phyloP scores from a whole-genome alignment of 768 basidiomycete genomes.

The Crucibulum laeve region DNA sequence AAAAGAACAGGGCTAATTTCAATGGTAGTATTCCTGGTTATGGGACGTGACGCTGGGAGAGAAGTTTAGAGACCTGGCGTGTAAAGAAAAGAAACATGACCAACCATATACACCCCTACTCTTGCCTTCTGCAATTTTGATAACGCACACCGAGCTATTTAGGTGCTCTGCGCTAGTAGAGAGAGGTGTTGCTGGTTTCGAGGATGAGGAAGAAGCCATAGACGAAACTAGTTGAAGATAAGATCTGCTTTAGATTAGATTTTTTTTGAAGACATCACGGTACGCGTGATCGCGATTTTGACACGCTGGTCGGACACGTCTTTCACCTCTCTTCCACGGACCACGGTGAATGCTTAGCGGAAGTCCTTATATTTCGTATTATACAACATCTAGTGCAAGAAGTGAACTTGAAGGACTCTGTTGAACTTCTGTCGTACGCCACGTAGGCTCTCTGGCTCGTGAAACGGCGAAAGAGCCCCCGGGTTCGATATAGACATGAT shows the following conservation, averaged over 20 bases:
- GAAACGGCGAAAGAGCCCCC: not conserved
- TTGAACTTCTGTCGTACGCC: too few relatives aligned
- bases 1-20: constrained; percentile 87
- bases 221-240: constrained; percentile 7
- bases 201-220: constrained; percentile 6
- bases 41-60: constrained; percentile 41
- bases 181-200: not conserved
- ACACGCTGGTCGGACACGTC: too few relatives aligned
- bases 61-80: not conserved
- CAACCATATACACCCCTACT: constrained; percentile 66
- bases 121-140: constrained; percentile 40
- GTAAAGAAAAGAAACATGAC: constrained; percentile 7
- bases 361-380: too few relatives aligned
- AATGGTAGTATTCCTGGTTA: constrained; percentile 62
- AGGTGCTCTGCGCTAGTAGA: constrained; percentile 24
- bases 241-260: too few relatives aligned
- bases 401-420: too few relatives aligned
- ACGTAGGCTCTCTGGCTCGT: too few relatives aligned
- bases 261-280: too few relatives aligned
- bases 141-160: constrained; percentile 45
- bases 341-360: too few relatives aligned
- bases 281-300: too few relatives aligned
- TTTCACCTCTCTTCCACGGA: too few relatives aligned
- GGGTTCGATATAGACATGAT: constrained; percentile 12
- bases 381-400: too few relatives aligned